These are phyloP conservation scores for Crithidia mellificae DNA, from an alignment of 208 protist genomes.

Conservation along the genomic window DNA sequence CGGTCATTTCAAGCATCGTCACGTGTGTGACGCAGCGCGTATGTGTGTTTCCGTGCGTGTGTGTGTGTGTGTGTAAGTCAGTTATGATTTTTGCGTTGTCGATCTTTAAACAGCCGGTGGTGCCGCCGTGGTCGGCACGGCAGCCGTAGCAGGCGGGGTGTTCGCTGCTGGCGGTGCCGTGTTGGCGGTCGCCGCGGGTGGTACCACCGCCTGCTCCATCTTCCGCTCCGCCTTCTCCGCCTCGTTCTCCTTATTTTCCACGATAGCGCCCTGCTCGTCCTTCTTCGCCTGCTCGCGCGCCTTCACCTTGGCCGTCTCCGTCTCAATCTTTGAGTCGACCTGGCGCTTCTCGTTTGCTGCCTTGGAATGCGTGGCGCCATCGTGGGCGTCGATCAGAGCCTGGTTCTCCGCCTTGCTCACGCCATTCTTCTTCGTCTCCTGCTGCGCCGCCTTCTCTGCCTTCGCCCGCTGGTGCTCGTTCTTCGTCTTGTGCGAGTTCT, in stretches of 20 bases:
- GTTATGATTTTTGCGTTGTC: no score
- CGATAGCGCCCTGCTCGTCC: slow-evolving; percentile 1
- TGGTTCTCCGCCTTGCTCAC: slow-evolving; percentile 17
- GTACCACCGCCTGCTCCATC: neutral
- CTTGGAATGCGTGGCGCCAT: slow-evolving; percentile 21
- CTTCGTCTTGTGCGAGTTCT: slow-evolving; percentile 9
- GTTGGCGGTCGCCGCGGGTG: neutral
- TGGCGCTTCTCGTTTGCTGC: slow-evolving; percentile 13
- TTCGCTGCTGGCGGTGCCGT: neutral
- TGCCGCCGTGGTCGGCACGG: neutral
- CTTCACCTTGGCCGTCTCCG: slow-evolving; percentile 7
- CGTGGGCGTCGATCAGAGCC: neutral
- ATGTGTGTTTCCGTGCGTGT: no score
- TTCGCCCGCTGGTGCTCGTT: slow-evolving; percentile 3
- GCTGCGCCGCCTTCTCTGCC: neutral
- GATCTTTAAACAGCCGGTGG: neutral
- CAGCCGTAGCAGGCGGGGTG: neutral
- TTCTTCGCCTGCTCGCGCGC: neutral
- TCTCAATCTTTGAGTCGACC: neutral
- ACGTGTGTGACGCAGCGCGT: no score
- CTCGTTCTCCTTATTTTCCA: slow-evolving; percentile 1
- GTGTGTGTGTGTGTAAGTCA: no score
- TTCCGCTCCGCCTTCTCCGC: neutral
- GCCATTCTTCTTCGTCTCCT: slow-evolving; percentile 12
- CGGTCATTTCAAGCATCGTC: no score